A percentile compares a stretch with the other conserved stretches of the same genome.
Evolutionary conservation across 768 basidiomycete genomes (phyloP).

Genomic region (Aureoboletus auriporus): DNA sequence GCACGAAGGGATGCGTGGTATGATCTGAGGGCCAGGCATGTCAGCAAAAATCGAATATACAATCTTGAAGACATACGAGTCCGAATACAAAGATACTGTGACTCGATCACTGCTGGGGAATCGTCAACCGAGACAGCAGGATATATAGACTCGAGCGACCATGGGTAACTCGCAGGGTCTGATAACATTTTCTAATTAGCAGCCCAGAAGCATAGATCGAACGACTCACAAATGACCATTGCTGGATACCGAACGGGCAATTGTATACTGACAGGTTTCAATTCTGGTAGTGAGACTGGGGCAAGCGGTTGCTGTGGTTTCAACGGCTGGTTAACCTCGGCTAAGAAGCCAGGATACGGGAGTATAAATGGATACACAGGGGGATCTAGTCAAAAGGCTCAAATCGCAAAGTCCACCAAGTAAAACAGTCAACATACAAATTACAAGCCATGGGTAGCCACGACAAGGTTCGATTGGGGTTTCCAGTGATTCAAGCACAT

Average conservation of each 20-base stretch:
- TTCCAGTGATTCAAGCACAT: neutral
- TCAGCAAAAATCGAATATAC: neutral
- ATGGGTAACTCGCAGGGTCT: conserved; percentile 26
- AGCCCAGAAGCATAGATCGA: neutral
- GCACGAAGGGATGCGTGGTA: conserved; percentile 14
- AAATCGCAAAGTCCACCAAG: neutral
- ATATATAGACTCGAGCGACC: conserved; percentile 24
- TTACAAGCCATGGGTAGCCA: conserved; percentile 34
- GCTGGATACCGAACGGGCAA: conserved; percentile 15
- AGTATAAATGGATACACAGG: conserved; percentile 20
- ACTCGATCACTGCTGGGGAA: neutral
- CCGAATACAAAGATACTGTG: conserved; percentile 21
- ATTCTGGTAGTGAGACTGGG: neutral
- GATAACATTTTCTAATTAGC: neutral
- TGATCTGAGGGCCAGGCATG: conserved; percentile 3
- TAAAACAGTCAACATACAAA: conserved; percentile 29
- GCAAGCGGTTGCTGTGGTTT: neutral
- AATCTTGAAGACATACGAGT: conserved; percentile 19
- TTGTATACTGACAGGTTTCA: conserved; percentile 9
- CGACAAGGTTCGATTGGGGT: conserved; percentile 10
- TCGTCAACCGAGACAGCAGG: conserved; percentile 9
- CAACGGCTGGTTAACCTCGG: conserved; percentile 2
- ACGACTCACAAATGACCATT: conserved; percentile 34
- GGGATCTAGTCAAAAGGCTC: conserved; percentile 13
- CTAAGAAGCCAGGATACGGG: conserved; percentile 10